Evolutionary conservation across 2,329 filamentous ascomycete species (phyloP), one percentile per base, ranked within the genome.

Genomic region (Trichoderma gracile): DNA sequence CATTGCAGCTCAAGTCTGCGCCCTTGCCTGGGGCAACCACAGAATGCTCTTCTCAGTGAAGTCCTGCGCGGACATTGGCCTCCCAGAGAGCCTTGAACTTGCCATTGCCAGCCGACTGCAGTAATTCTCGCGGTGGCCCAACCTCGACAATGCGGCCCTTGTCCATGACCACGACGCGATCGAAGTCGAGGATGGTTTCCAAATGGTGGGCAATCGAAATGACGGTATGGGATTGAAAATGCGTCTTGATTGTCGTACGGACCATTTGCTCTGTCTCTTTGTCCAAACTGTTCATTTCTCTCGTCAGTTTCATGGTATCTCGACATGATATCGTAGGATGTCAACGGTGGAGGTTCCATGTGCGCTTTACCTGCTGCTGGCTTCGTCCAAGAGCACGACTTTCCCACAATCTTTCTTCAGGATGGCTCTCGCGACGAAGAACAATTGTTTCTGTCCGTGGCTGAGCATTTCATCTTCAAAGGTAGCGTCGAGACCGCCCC

Each of bases 381-480:
- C 78, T 75, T 83, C 80, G 55, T 82, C 80, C 6, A 82, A 67
- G 2, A 84, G 72, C 2, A 83, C 69, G 5, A 85, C 69, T 10
- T 68, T 78, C 1, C 75, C 73, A 8, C 68, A 67, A n/a, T 74
- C 68, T 54, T 70, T 75, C 9, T 76, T 71, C 25, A 84, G 67
- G 15, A 85, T 72, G 0, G 81, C 78, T 23, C 83, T 74, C 0
- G 81, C 81, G 1, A 86, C 71, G 45, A 77, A 80, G 65, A 85
- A 81, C 10, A 85, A 72, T 70, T 85, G 82, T 53, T 76, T 76
- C 70, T 86, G 79, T 0, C 82, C 82, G 50, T 80, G 76, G 1
- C 78, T 80, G 3, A 81, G 69, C 5, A 69, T 66, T 6, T 77
- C 69, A 7, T 74, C 69, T 2, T 71, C 68, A 42, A 82, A 75